Evolutionary conservation across 441 rosid genomes (phyloP).

Genomic region (Mallotus repandus): DNA sequence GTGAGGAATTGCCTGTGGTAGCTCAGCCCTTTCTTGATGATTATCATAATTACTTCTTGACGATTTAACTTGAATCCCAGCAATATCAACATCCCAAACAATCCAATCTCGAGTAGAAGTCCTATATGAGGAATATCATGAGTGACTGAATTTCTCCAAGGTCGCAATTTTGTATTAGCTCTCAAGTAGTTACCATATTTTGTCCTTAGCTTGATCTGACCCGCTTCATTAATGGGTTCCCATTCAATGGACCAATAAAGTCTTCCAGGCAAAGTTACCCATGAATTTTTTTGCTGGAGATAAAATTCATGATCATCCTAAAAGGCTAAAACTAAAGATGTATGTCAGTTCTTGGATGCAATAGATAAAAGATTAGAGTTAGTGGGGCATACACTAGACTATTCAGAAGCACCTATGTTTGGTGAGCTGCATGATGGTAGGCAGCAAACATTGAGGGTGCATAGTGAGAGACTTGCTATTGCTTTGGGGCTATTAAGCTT

Average conservation of each 20-base stretch:
- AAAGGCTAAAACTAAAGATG: conserved; percentile 57
- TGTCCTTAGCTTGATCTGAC: too few relatives aligned
- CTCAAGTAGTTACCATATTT: too few relatives aligned
- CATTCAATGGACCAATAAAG: too few relatives aligned
- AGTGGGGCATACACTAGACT: conserved; percentile 51
- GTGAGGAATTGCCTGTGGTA: conserved; percentile 36
- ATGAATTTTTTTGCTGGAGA: conserved; percentile 85
- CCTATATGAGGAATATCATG: conserved; percentile 74
- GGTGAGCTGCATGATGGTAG: conserved; percentile 43
- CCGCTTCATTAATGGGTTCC: too few relatives aligned
- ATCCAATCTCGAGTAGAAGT: conserved; percentile 73
- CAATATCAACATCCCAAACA: conserved; percentile 73
- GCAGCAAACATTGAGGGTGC: conserved; percentile 52
- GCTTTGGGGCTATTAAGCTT: conserved; percentile 66
- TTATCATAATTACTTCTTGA: conserved; percentile 6
- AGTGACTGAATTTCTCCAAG: conserved; percentile 90
- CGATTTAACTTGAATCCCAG: conserved; percentile 53
- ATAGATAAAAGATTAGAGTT: conserved; percentile 50
- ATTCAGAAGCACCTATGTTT: conserved; percentile 61
- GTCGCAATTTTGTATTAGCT: conserved; percentile 85
- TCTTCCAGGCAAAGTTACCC: too few relatives aligned
- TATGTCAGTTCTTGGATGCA: conserved; percentile 48
- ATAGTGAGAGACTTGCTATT: conserved; percentile 81
- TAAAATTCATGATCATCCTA: conserved; percentile 64
- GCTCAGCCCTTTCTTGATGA: conserved; percentile 11